These are phyloP conservation scores for Coccomyxa sp. DNA, from an alignment of 139 green algal species.

Conservation along the genomic window DNA sequence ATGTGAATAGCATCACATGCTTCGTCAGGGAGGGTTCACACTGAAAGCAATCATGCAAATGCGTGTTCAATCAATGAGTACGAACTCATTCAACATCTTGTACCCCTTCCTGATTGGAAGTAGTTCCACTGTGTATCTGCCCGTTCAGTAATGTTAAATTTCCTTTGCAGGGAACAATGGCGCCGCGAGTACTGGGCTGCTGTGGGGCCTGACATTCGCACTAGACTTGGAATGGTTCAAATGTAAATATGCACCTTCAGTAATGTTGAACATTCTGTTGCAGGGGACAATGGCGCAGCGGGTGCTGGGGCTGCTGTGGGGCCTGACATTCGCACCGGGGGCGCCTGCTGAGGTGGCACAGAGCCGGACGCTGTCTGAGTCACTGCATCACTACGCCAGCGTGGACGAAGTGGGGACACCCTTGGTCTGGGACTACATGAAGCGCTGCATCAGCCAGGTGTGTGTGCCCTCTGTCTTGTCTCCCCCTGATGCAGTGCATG, in stretches of 20 bases:
- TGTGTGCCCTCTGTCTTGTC: not conserved
- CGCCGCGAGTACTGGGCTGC: slow-evolving; percentile 37
- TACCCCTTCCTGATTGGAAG: no score
- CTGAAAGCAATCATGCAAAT: no score
- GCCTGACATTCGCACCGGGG: slow-evolving; percentile 40
- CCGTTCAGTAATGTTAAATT: no score
- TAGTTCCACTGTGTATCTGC: no score
- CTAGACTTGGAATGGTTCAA: no score
- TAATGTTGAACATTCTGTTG: not conserved
- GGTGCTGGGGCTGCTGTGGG: slow-evolving; percentile 49
- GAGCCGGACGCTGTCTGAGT: slow-evolving; percentile 14
- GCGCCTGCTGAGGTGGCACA: slow-evolving; percentile 33
- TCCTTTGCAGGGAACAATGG: slow-evolving; percentile 14
- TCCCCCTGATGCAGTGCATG: no score
- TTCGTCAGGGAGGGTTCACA: no score
- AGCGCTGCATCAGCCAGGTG: slow-evolving; percentile 27
- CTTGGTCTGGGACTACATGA: slow-evolving; percentile 9
- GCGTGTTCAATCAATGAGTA: no score
- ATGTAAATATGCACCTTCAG: no score
- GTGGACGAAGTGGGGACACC: not conserved
- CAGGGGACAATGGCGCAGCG: slow-evolving; percentile 22
- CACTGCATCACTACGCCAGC: slow-evolving; percentile 25
- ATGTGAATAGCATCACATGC: no score
- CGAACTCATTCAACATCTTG: no score
- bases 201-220: slow-evolving; percentile 53